Evolutionary conservation across 2,329 filamentous ascomycete genomes (phyloP).

Genomic region (Botrytis paeoniae): DNA sequence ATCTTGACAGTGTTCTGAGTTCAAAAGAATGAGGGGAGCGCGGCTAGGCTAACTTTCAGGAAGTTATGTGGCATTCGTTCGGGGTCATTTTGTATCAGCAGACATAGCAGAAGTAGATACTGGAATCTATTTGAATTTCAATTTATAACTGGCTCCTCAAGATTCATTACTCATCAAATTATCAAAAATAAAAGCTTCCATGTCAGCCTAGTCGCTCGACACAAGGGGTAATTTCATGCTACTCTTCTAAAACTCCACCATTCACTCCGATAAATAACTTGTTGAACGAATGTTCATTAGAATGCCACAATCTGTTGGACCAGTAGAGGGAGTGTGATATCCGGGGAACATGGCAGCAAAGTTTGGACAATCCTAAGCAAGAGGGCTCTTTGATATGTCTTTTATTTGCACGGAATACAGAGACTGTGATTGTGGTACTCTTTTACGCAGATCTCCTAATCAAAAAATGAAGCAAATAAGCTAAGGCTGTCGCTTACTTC

Average conservation of each 20-base stretch:
- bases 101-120: neutral
- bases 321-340: neutral
- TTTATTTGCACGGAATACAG: too few relatives aligned
- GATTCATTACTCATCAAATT: neutral
- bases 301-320: neutral
- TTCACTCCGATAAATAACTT: neutral
- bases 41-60: neutral
- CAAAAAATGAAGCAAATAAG: too few relatives aligned
- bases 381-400: too few relatives aligned
- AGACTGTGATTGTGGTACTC: too few relatives aligned
- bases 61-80: neutral
- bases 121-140: neutral
- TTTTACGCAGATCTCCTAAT: too few relatives aligned
- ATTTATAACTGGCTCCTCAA: rapidly evolving
- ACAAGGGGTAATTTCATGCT: neutral
- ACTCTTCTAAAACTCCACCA: neutral
- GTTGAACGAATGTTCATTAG: neutral
- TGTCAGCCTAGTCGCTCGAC: neutral
- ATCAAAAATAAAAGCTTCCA: neutral
- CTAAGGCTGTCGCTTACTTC: too few relatives aligned
- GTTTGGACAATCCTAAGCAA: neutral
- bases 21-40: neutral
- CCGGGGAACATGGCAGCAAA: neutral
- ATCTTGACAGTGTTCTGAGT: neutral
- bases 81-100: neutral